Evolutionary conservation across 2,329 filamentous ascomycete species (phyloP), one percentile per base, ranked within the genome.

Genomic region (Alternaria panax): DNA sequence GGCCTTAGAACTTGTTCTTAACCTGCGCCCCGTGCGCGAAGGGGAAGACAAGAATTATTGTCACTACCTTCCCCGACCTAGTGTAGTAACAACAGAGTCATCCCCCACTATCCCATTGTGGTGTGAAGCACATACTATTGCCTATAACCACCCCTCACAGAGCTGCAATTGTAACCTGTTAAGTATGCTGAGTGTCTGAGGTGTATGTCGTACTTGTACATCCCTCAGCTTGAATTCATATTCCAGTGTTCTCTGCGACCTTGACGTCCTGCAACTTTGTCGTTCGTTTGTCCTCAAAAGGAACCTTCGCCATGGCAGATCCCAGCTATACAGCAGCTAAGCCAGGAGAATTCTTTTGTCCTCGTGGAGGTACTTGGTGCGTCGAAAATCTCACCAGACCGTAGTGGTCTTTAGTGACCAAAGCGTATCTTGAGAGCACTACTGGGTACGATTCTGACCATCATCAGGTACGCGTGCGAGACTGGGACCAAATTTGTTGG

Each of bases 401-500:
- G 5, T 16, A 25, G 25, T 18, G 0, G 1, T 7, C 8, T 45
- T 34, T 7, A 1, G 14, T 1, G 14, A 12, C 14, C 0, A 18
- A 34, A 24, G 14, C 28, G 20, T 12, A 1, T 5, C 12, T 34
- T 1, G 7, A 34, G 12, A 3, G 45, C 28, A 20, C 7, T 12
- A 24, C 20, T 0, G 9, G 0, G 28, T n/a, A 12, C 4, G 14
- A 12, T 2, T 7, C 28, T 48, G 1, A 48, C 45, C 20, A 1
- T 9, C 0, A 12, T 0, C 18, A 64, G 62, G 62, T 65, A 65
- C 20, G 53, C 53, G 14, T 65, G 63, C 27, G 60, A 63, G 24
- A 54, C 63, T 0, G 57, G 70, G 28, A 64, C 71, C 7, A 68
- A 62, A 8, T 80, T 79, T 50, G 62, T 80, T 1, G 78, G 78